Base-by-base conservation (phyloP, 352 stramenopile genomes). In the Pythium monospermum region DNA sequence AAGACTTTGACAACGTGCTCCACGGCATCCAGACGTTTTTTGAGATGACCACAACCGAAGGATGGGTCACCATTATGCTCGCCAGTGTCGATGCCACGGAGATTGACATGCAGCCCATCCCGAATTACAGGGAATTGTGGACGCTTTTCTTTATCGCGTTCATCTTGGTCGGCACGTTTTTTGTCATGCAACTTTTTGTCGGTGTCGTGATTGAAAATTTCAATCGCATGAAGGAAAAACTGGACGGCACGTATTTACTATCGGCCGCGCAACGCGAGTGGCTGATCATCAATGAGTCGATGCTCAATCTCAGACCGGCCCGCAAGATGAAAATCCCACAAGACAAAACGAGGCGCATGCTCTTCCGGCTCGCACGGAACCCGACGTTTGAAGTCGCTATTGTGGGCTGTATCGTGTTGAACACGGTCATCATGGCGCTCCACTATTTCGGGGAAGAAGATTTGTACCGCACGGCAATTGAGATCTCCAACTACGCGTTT, bases 181-280 rank as follows among this genome's bases (percentile, higher is more conserved):
- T 97, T 55, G 73, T 96, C 4, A 87, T 97, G 66, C 86, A 97
- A 28, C 68, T 97, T 1, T 98, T 98, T 55, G 83, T 96, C 12
- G 91, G 88, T 28, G 87, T 96, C n/a, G 79, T 97, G n/a, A 92
- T 97, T 36, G 87, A 97, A 37, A 96, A 96, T 47, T 98, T 97
- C 49, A 93, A 94, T 44, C 67, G 64, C 8, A 85, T 85, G 76
- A 84, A 84, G 33, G 69, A 83, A 32, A 77, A 75, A 15, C 41
- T 87, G 0, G 76, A 82, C 15, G 71, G 68, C 6, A 83, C 71
- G 0, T 83, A 73, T 35, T 51, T 94, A n/a, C 71, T 95, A 16
- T 88, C 83, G 2, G 64, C 68, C 16, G 69, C 76, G 8, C 83
- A 95, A 46, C 67, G 83, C 16, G 69, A 86, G 57, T 95, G 83